Conservation (phyloP, 495 filamentous ascomycete species). For the Neurospora sp. region DNA sequence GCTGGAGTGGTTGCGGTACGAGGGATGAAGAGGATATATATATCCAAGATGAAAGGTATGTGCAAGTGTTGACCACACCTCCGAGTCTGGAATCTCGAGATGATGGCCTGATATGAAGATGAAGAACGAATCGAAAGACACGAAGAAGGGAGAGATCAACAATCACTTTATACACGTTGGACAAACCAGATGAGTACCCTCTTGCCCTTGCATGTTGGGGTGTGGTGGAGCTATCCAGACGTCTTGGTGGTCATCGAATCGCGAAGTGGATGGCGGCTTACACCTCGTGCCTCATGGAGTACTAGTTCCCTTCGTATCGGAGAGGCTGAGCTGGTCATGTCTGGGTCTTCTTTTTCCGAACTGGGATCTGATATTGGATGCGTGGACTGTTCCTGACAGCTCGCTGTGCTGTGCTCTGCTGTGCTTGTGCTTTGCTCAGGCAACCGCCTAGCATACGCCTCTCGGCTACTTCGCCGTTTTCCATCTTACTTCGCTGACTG, state of each 20-base stretch:
- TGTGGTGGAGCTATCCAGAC: background rate
- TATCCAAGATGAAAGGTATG: background rate
- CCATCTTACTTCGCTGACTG: background rate
- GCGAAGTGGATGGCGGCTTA: background rate
- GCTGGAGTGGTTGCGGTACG: background rate
- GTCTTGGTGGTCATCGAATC: background rate
- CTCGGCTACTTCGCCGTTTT: background rate
- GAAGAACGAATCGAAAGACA: background rate
- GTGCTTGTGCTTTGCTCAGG: background rate
- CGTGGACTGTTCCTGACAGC: background rate
- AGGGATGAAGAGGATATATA: background rate
- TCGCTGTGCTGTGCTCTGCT: background rate
- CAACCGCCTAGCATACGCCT: background rate
- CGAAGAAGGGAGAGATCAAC: background rate
- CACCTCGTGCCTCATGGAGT: background rate
- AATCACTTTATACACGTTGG: background rate
- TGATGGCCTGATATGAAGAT: background rate
- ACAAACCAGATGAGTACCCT: background rate
- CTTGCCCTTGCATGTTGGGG: background rate
- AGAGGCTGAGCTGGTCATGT: background rate
- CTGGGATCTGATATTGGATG: background rate
- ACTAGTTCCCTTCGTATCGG: background rate
- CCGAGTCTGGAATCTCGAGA: background rate
- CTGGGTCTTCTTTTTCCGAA: background rate
- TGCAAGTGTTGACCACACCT: background rate